Evolutionary conservation across 495 filamentous ascomycete genomes (phyloP).

Genomic region (Corynascus novoguineensis): DNA sequence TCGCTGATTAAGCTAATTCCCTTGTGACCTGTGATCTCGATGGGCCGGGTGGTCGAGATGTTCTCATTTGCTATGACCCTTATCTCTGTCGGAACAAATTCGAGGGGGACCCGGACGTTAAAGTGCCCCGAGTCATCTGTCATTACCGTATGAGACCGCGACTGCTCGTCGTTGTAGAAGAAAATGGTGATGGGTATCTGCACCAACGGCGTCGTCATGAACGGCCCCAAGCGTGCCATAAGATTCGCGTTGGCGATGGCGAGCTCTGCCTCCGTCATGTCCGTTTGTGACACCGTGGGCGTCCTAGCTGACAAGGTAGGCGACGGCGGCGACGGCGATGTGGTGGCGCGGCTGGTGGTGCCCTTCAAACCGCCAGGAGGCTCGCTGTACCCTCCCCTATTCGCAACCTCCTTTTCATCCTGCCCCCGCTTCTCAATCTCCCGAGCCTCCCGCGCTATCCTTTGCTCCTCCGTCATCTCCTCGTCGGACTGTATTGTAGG

Average conservation of each 20-base stretch:
- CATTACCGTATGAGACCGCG: slow-evolving; percentile 68
- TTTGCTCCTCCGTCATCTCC: slow-evolving; percentile 48
- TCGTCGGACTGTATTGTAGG: slow-evolving; percentile 40
- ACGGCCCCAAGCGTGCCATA: slow-evolving; percentile 80
- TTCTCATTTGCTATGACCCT: slow-evolving; percentile 81
- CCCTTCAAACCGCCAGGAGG: slow-evolving; percentile 26
- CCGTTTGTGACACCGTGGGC: slow-evolving; percentile 51
- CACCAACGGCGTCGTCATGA: slow-evolving; percentile 73
- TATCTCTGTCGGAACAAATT: slow-evolving; percentile 87
- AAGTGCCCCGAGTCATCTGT: slow-evolving; percentile 92
- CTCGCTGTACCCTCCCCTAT: slow-evolving; percentile 53
- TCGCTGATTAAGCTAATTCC: slow-evolving; percentile 95
- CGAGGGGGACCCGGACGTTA: slow-evolving; percentile 62
- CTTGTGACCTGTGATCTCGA: slow-evolving; percentile 67
- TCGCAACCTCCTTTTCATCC: slow-evolving; percentile 63
- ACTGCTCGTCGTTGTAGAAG: slow-evolving; percentile 78
- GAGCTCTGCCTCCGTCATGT: slow-evolving; percentile 61
- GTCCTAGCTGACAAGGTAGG: slow-evolving; percentile 31
- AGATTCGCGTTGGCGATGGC: slow-evolving; percentile 76
- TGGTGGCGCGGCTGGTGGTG: slow-evolving; percentile 21
- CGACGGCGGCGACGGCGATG: slow-evolving; percentile 31
- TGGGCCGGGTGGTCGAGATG: slow-evolving; percentile 68
- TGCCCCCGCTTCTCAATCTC: slow-evolving; percentile 65
- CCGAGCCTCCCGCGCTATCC: slow-evolving; percentile 65
- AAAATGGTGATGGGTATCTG: slow-evolving; percentile 77